Base-by-base conservation (phyloP, 768 basidiomycete species). In the Suillus placidus region DNA sequence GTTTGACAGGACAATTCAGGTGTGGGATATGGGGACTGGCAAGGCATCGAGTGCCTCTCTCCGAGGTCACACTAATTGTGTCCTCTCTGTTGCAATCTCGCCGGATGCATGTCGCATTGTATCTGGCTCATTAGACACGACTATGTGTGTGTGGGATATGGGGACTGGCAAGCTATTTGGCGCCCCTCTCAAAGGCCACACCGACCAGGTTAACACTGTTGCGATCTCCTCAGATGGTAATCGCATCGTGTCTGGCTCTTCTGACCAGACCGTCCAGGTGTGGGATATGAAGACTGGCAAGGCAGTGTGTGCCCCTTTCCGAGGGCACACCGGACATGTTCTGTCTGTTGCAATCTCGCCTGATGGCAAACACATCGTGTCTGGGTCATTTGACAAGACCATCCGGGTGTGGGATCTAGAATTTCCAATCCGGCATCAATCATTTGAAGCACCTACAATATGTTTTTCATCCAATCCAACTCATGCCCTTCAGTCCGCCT, bases 381-480 rank as follows among this genome's bases (percentile, higher is more conserved):
- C 58, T 7, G 60, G 64, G 13, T 62, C 63, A 7, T 4, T 0
- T 9, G 64, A 64, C n/a, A 32, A 32, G 23, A 62, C 26, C 2
- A n/a, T 64, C 14, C 23, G 60, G 13, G 37, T 49, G 30, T 62
- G 64, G 64, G 43, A 62, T 34, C 9, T 57, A 30, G 40, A 38
- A 6, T 34, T 34, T 3, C 20, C n/a, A 0, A 12, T 6, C 54
- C 51, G 3, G 5, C 6, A 34, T 16, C 23, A 23, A 6, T 1
- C 16, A 20, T 26, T 32, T 1, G 2, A 32, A 18, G 5, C 8
- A 4, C 18, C 23, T 16, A 1, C 20, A 3, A n/a, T 61, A 18
- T n/a, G 34, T 14, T 35, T 62, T 14, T 52, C 61, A 20, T n/a
- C 47, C 18, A 9, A 47, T 3, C 23, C 6, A 4, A n/a, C 4